Percentiles rank a stretch among this genome's conserved stretches.
Evolutionary conservation across 2,329 filamentous ascomycete species (phyloP).

Genomic region (Aspergillus luchuensis): DNA sequence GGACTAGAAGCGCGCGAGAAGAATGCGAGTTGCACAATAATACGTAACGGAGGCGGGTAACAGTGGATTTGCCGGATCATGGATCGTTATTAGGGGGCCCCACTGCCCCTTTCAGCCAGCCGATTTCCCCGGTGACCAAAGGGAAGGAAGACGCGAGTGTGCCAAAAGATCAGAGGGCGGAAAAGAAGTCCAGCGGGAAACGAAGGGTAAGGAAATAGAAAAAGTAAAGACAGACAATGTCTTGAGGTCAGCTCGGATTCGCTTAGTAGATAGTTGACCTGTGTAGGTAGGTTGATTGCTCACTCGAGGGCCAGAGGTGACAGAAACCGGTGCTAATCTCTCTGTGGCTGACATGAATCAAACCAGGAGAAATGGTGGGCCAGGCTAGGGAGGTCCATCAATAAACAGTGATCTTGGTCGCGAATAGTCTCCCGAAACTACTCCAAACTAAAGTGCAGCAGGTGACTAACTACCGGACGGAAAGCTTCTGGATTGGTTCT

Average conservation of each 20-base stretch:
- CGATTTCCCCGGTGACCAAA: constrained; percentile 20
- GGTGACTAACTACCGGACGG: constrained; percentile 16
- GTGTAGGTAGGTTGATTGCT: not conserved
- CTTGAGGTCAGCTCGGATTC: not conserved
- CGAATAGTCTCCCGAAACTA: constrained; percentile 17
- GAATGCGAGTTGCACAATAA: constrained; percentile 20
- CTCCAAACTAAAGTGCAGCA: constrained; percentile 16
- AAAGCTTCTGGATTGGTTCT: constrained; percentile 21
- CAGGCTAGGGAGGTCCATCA: constrained; percentile 12
- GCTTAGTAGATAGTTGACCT: not conserved
- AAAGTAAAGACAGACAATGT: constrained; percentile 7
- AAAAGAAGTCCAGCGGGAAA: not conserved
- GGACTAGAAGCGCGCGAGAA: constrained; percentile 25
- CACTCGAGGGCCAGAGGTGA: constrained; percentile 6
- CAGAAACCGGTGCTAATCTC: constrained; percentile 11
- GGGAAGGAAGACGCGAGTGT: not conserved
- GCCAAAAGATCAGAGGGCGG: not conserved
- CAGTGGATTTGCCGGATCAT: constrained; percentile 22
- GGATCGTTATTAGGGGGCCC: constrained; percentile 18
- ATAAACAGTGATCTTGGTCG: constrained; percentile 20
- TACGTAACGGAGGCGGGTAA: constrained; percentile 26
- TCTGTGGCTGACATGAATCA: constrained; percentile 19
- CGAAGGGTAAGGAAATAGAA: not conserved
- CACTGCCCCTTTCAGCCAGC: constrained; percentile 23
- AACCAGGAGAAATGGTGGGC: constrained; percentile 18